phyloP scores from a whole-genome alignment of 2,329 filamentous ascomycete genomes.

The Bipolaris sorokiniana region DNA sequence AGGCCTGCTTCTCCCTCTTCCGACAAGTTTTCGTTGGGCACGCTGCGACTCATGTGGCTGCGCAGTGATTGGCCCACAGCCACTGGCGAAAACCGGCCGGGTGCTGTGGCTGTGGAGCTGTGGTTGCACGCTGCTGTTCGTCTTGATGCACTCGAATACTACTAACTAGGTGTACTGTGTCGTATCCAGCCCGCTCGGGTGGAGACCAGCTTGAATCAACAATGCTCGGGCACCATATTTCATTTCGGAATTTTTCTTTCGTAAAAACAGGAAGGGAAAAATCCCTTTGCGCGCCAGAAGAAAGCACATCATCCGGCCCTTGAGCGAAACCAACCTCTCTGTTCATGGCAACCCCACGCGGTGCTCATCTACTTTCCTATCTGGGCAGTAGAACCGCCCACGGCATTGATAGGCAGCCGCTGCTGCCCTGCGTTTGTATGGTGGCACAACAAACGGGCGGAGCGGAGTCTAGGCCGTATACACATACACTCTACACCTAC shows the following conservation, averaged over 20 bases:
- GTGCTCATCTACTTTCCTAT: constrained; percentile 4
- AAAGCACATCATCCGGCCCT: not conserved
- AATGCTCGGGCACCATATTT: not conserved
- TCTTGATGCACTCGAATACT: not conserved
- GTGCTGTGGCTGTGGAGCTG: constrained; percentile 18
- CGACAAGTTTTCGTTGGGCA: constrained; percentile 10
- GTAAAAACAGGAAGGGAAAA: too few relatives aligned
- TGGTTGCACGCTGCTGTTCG: constrained; percentile 13
- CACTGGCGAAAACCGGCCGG: constrained; percentile 17
- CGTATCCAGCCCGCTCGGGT: not conserved
- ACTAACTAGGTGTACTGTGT: too few relatives aligned
- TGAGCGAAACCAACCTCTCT: not conserved
- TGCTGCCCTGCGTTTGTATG: not conserved
- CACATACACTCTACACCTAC: not conserved
- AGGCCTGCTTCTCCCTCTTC: not conserved
- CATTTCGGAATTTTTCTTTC: not conserved
- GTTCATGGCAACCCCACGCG: not conserved
- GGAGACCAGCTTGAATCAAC: not conserved
- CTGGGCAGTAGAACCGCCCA: constrained; percentile 6
- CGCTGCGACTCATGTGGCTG: constrained; percentile 3
- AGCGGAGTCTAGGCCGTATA: not conserved
- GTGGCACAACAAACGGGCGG: not conserved
- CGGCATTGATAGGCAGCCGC: not conserved
- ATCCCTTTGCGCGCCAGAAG: not conserved
- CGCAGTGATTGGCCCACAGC: not conserved